phyloP scores from a whole-genome alignment of 1,284 basidiomycete genomes.

The Paramarasmius palmivorus region DNA sequence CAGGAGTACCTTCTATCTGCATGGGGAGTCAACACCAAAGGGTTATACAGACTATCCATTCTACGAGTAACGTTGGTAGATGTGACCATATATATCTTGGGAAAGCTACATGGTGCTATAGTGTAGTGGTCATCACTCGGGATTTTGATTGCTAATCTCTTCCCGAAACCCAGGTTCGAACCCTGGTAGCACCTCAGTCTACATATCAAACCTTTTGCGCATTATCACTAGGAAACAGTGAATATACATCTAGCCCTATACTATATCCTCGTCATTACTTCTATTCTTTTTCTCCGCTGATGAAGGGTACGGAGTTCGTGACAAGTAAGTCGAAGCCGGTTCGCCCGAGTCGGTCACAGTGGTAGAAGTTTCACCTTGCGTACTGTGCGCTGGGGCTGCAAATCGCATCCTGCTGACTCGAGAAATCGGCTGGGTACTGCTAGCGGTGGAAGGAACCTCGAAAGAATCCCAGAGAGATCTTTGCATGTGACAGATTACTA shows the following conservation, averaged over 20 bases:
- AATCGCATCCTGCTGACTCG: too few species aligned
- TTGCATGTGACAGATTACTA: constrained; percentile 29
- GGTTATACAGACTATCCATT: constrained; percentile 10
- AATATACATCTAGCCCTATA: too few species aligned
- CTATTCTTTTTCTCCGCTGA: too few species aligned
- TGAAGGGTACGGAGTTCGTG: too few species aligned
- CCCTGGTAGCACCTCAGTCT: constrained; percentile 4
- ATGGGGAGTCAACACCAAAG: neutral
- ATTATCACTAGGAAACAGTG: too few species aligned
- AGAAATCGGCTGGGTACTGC: neutral
- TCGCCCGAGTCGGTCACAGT: too few species aligned
- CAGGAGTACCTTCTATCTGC: constrained; percentile 4
- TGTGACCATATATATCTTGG: too few species aligned
- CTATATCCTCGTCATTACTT: too few species aligned
- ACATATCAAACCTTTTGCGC: too few species aligned
- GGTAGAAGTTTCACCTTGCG: too few species aligned
- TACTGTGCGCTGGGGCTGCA: neutral
- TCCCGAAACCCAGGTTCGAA: constrained; percentile 6
- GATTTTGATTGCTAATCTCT: neutral
- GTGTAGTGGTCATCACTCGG: constrained; percentile 8
- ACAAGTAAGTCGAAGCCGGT: too few species aligned
- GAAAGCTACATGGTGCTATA: too few species aligned
- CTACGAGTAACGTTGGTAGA: neutral
- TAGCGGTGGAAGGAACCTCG: neutral
- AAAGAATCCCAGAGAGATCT: constrained; percentile 22